Conservation (phyloP, 2,329 filamentous ascomycete genomes). For the Hortaea sp. region DNA sequence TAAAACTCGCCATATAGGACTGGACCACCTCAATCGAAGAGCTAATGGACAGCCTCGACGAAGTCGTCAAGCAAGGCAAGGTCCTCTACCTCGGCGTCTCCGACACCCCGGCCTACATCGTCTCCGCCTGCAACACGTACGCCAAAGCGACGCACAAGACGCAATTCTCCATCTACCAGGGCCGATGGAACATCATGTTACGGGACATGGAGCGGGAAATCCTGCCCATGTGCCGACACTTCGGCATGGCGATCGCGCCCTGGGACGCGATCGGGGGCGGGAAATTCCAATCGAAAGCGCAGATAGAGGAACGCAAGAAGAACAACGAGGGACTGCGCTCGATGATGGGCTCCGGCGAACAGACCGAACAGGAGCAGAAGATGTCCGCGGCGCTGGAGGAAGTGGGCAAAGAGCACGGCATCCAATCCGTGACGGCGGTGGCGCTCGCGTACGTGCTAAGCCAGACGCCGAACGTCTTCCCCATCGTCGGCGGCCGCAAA, state of each 20-base stretch:
- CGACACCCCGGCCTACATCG: constrained; percentile 37
- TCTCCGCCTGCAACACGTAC: constrained; percentile 29
- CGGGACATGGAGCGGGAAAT: constrained; percentile 38
- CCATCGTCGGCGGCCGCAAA: constrained; percentile 61
- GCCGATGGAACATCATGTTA: constrained; percentile 32
- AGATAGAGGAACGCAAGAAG: constrained; percentile 35
- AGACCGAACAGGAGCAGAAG: constrained; percentile 38
- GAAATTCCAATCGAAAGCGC: constrained; percentile 33
- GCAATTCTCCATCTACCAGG: constrained; percentile 28
- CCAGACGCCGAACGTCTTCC: constrained; percentile 56
- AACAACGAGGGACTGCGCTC: constrained; percentile 24
- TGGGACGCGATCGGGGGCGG: constrained; percentile 43
- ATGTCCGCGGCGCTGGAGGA: constrained; percentile 50
- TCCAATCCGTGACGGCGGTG: constrained; percentile 20
- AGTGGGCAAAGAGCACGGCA: constrained; percentile 47
- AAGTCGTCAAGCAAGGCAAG: constrained; percentile 30
- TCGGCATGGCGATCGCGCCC: constrained; percentile 40
- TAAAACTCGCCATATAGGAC: constrained; percentile 24
- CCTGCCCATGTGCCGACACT: constrained; percentile 33
- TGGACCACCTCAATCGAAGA: constrained; percentile 33
- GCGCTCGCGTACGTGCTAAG: constrained; percentile 60
- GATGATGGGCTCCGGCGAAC: constrained; percentile 14
- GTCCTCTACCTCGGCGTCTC: constrained; percentile 37
- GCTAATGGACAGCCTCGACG: constrained; percentile 35
- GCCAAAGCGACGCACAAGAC: constrained; percentile 28